Base-by-base conservation (phyloP, 352 stramenopile species). In the Pythium apleroticum region DNA sequence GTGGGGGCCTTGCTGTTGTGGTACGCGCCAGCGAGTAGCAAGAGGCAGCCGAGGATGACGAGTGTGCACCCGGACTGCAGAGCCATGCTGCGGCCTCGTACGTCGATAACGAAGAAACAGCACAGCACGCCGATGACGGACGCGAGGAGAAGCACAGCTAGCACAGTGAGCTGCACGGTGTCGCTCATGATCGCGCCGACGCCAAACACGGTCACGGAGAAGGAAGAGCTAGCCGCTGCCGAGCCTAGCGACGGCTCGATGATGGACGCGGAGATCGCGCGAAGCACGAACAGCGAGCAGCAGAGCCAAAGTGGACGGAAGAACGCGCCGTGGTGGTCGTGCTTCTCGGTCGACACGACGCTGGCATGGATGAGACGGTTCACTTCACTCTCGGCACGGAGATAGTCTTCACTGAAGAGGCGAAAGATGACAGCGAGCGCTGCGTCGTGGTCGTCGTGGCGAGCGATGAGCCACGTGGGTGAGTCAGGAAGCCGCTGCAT, bases 341-440 rank as follows among this genome's bases (percentile, higher is more conserved):
- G 69, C 17, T 84, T 77, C 39, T 81, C 76, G 14, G 60, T 59
- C n/a, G 80, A 82, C 25, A 92, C 72, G 33, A 88, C 68, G 52
- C 81, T 80, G 10, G 84, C 83, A 50, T 95, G 84, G 39, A 94
- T 84, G 63, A 94, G 79, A 4, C 77, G 68, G 61, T 94, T 94
- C 15, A 89, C 74, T 37, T 90, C 74, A 41, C 81, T 68, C 55
- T 94, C 84, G 2, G 84, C 86, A 43, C 73, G 75, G 20, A 74
- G 65, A 57, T 83, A 79, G 59, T 85, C 69, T 7, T 73, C 59
- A 33, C 75, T 67, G 58, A 81, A 89, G 9, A 95, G 74, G 54
- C 73, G 69, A 17, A 74, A 76, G 31, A 88, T 76, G 24, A 95
- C 74, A 50, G 76, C 64, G 53, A 89, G 91, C 2, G 84, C 75